These are phyloP conservation scores for Cytospora mali DNA, from an alignment of 2,329 filamentous ascomycete species.

Conservation along the genomic window DNA sequence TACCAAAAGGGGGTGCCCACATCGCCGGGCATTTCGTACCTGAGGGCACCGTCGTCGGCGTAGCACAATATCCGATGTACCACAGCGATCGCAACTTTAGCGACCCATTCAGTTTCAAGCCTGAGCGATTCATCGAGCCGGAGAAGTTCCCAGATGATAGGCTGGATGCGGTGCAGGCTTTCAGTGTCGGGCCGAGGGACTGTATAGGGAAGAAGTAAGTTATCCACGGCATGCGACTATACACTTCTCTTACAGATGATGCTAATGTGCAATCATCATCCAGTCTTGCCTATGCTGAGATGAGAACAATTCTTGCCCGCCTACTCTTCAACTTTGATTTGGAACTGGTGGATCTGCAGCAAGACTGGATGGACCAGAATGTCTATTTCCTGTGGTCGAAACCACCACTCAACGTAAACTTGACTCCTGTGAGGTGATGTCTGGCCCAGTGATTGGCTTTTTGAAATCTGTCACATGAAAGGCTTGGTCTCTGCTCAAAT, in stretches of 20 bases:
- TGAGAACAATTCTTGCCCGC: conserved; percentile 51
- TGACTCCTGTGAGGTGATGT: conserved; percentile 38
- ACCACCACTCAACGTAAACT: conserved; percentile 39
- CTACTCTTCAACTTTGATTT: conserved; percentile 55
- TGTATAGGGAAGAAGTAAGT: conserved; percentile 54
- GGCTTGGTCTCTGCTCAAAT: background rate
- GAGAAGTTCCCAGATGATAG: conserved; percentile 45
- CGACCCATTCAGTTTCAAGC: conserved; percentile 47
- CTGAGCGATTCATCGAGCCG: conserved; percentile 51
- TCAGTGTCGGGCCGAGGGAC: conserved; percentile 51
- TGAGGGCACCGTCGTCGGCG: conserved; percentile 41
- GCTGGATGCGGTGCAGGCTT: conserved; percentile 49
- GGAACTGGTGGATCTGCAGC: conserved; percentile 41
- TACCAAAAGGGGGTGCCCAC: conserved; percentile 38
- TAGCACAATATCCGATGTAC: conserved; percentile 50
- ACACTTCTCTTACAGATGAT: background rate
- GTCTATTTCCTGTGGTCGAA: conserved; percentile 47
- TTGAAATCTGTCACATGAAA: background rate
- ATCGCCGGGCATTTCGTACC: conserved; percentile 39
- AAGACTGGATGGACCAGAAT: conserved; percentile 44
- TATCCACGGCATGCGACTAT: too few relatives aligned
- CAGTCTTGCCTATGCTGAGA: conserved; percentile 53
- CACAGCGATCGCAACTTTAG: conserved; percentile 48
- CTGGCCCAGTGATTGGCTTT: background rate
- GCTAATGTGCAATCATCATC: background rate